phyloP scores from a whole-genome alignment of 192 early-diverging fungal species.

The Spizellomyces sp. region DNA sequence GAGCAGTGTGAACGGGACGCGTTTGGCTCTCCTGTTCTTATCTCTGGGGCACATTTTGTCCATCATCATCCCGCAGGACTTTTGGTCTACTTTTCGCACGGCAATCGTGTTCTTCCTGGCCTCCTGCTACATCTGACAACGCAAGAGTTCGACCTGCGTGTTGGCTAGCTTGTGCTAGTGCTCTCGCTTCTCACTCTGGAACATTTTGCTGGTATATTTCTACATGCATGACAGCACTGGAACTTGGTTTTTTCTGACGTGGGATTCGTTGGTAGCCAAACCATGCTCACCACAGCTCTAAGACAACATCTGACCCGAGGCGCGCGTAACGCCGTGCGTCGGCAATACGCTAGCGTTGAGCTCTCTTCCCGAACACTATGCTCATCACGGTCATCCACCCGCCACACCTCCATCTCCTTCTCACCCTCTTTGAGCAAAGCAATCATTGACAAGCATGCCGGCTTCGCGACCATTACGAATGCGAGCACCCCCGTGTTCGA shows the following conservation, averaged over 20 bases:
- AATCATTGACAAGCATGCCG: neutral
- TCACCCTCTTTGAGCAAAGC: neutral
- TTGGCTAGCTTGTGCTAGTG: neutral
- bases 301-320: neutral
- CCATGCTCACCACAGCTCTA: neutral
- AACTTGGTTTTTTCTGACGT: neutral
- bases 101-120: neutral
- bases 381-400: neutral
- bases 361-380: neutral
- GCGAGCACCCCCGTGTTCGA: conserved; percentile 33
- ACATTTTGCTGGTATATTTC: neutral
- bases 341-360: neutral
- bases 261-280: neutral
- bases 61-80: neutral
- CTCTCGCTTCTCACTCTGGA: neutral
- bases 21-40: too few relatives aligned
- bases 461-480: conserved; percentile 6
- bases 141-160: neutral
- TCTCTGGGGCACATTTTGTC: neutral
- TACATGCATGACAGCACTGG: neutral
- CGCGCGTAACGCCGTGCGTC: neutral
- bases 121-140: neutral
- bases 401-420: neutral
- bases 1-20: neutral
- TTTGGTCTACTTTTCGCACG: neutral